These are phyloP conservation scores for Phytophthora chlamydospora DNA, from an alignment of 352 stramenopile species.

Conservation along the genomic window DNA sequence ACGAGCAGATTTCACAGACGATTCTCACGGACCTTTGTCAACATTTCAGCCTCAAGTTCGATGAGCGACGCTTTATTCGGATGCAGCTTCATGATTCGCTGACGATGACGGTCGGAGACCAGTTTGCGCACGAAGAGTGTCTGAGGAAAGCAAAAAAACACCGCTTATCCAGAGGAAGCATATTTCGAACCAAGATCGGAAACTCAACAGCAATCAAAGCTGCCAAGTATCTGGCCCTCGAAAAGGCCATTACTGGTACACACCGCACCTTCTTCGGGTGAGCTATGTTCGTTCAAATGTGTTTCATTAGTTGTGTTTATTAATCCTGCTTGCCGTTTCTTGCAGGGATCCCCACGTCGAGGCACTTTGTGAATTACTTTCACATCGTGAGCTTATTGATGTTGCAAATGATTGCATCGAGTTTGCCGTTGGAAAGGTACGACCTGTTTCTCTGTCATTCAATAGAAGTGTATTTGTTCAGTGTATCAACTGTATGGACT, in stretches of 20 bases:
- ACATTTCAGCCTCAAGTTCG: constrained; percentile 57
- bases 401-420: constrained; percentile 38
- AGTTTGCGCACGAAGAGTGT: constrained; percentile 32
- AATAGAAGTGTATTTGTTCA: neutral
- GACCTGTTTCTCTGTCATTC: neutral
- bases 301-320: too few species aligned
- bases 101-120: constrained; percentile 25
- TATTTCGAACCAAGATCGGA: constrained; percentile 20
- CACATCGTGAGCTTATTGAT: constrained; percentile 34
- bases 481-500: neutral
- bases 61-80: constrained; percentile 47
- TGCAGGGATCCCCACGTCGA: constrained; percentile 31
- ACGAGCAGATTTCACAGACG: constrained; percentile 49
- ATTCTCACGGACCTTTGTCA: constrained; percentile 68
- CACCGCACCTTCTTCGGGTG: constrained; percentile 35
- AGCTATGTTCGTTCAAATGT: too few species aligned
- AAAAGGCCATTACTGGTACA: constrained; percentile 25
- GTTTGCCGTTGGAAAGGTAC: constrained; percentile 51
- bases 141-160: constrained; percentile 32
- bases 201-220: constrained; percentile 12
- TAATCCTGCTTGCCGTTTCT: too few species aligned
- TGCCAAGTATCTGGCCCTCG: constrained; percentile 15
- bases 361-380: constrained; percentile 36
- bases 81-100: constrained; percentile 37
- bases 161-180: constrained; percentile 10